These are phyloP conservation scores for Cryptococcus maquisensis DNA, from an alignment of 1,284 basidiomycete species.

Conservation along the genomic window DNA sequence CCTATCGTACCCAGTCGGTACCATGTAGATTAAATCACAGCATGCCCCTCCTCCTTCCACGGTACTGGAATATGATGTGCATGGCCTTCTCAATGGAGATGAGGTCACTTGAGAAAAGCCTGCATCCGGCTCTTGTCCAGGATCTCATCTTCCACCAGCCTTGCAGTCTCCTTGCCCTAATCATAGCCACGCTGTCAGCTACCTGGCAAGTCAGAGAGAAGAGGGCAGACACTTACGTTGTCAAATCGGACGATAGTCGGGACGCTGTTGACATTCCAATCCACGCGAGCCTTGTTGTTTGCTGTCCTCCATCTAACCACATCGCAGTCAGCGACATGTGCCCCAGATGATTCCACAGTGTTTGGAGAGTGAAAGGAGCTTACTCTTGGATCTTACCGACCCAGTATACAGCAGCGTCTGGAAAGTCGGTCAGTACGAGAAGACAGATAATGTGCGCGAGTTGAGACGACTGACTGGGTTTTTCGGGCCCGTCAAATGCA, in stretches of 20 bases:
- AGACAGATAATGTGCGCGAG: neutral
- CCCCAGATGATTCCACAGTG: too few species aligned
- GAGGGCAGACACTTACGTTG: conserved; percentile 55
- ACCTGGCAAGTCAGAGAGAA: neutral
- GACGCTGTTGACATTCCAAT: conserved; percentile 61
- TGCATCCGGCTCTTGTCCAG: conserved; percentile 32
- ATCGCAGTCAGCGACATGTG: too few species aligned
- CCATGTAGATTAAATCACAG: too few species aligned
- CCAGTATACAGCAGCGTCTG: conserved; percentile 62
- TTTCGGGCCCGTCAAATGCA: conserved; percentile 56
- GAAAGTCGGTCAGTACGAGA: neutral
- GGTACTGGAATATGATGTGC: too few species aligned
- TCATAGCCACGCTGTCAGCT: neutral
- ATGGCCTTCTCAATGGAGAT: too few species aligned
- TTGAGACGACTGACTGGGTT: conserved; percentile 51
- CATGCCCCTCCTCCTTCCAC: too few species aligned
- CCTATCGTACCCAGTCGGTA: too few species aligned
- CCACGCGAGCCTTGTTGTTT: conserved; percentile 60
- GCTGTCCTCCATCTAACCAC: conserved; percentile 26
- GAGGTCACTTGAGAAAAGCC: conserved; percentile 24
- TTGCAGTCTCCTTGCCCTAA: conserved; percentile 56
- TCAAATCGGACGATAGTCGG: conserved; percentile 70
- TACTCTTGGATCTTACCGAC: conserved; percentile 67
- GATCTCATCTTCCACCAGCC: conserved; percentile 61
- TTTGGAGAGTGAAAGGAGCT: conserved; percentile 38